Percentiles rank a stretch among this genome's conserved stretches.
Conservation (phyloP, 2,329 filamentous ascomycete species). For the Venturiaceae sp. region DNA sequence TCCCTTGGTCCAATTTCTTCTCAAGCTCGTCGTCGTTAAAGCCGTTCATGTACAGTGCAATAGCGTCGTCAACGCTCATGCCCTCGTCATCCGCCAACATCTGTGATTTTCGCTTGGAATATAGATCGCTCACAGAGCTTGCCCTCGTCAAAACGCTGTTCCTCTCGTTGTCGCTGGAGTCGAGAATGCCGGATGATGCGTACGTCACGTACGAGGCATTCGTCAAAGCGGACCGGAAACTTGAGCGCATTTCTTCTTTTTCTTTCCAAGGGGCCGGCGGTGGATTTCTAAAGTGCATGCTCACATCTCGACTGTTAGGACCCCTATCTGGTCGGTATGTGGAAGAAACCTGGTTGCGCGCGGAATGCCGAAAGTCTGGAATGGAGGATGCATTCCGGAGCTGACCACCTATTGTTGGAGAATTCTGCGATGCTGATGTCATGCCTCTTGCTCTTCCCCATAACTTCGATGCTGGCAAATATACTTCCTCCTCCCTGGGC, state of each 20-base stretch:
- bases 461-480: neutral
- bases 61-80: conserved; percentile 51
- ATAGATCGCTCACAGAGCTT: conserved; percentile 59
- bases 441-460: conserved; percentile 2
- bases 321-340: conserved; percentile 8
- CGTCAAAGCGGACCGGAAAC: conserved; percentile 51
- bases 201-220: conserved; percentile 33
- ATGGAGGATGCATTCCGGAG: conserved; percentile 5
- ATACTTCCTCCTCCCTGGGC: neutral
- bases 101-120: conserved; percentile 13
- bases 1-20: conserved; percentile 7
- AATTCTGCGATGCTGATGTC: conserved; percentile 3
- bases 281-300: neutral
- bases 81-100: conserved; percentile 28
- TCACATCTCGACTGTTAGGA: conserved; percentile 4
- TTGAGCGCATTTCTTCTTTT: conserved; percentile 41
- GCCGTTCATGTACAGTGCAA: conserved; percentile 50
- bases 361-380: conserved; percentile 6
- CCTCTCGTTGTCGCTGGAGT: conserved; percentile 60
- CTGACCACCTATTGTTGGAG: neutral
- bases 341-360: conserved; percentile 7
- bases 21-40: conserved; percentile 36
- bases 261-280: conserved; percentile 5
- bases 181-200: conserved; percentile 45
- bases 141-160: conserved; percentile 74